Conservation (phyloP, 2,329 filamentous ascomycete species). For the Microdochium bolleyi region DNA sequence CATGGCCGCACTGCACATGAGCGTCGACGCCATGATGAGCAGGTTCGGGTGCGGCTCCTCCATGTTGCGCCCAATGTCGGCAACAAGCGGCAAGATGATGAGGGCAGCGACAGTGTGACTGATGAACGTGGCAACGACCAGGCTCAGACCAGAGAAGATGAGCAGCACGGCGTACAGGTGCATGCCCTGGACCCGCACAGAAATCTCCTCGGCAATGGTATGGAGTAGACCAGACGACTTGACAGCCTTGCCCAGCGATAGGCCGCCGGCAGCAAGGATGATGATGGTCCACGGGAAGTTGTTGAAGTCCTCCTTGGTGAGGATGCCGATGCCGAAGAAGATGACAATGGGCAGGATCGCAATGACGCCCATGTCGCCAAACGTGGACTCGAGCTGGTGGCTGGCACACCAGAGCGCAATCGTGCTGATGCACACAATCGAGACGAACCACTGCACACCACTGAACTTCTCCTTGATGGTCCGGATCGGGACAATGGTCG, state of each 20-base stretch:
- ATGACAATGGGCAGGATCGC: slow-evolving; percentile 92
- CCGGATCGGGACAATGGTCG: slow-evolving; percentile 84
- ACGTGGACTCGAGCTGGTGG: slow-evolving; percentile 78
- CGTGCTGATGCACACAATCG: slow-evolving; percentile 70
- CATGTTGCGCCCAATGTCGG: slow-evolving; percentile 79
- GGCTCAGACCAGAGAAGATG: slow-evolving; percentile 75
- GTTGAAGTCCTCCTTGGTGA: slow-evolving; percentile 99
- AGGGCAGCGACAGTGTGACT: slow-evolving; percentile 93
- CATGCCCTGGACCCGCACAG: slow-evolving; percentile 63
- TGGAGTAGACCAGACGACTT: slow-evolving; percentile 87
- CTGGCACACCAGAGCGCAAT: slow-evolving; percentile 89
- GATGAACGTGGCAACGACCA: slow-evolving; percentile 95
- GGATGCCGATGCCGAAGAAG: slow-evolving; percentile 92
- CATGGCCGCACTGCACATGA: slow-evolving; percentile 99
- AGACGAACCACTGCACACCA: slow-evolving; percentile 89
- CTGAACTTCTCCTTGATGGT: slow-evolving; percentile 83
- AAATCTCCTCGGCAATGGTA: slow-evolving; percentile 76
- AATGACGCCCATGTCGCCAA: slow-evolving; percentile 97
- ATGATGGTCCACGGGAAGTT: slow-evolving; percentile 99
- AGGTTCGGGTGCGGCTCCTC: slow-evolving; percentile 86
- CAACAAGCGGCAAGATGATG: slow-evolving; percentile 87
- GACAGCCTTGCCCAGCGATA: slow-evolving; percentile 89
- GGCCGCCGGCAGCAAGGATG: slow-evolving; percentile 87
- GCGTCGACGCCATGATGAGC: slow-evolving; percentile 85
- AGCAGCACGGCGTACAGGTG: slow-evolving; percentile 80